phyloP scores from a whole-genome alignment of 352 stramenopile genomes.

The Pythium phragmitis region DNA sequence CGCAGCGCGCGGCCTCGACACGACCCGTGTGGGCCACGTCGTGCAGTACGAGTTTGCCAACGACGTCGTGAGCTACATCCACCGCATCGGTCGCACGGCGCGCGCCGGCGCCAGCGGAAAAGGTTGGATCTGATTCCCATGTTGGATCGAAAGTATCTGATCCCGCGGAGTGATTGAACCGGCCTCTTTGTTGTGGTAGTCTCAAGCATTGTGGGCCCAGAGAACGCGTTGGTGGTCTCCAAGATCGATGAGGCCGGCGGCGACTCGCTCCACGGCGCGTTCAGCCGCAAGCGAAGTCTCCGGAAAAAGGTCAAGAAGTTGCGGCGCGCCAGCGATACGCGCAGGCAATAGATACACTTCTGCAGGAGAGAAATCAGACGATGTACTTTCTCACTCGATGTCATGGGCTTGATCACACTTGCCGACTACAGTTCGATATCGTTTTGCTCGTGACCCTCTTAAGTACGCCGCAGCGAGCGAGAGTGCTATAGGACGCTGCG shows the following conservation, averaged over 20 bases:
- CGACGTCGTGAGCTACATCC: conserved; percentile 80
- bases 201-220: conserved; percentile 60
- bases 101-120: conserved; percentile 53
- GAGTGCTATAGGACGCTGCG: too few species aligned
- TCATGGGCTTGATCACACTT: too few species aligned
- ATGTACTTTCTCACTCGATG: too few species aligned
- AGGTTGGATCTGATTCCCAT: conserved; percentile 27
- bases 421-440: too few species aligned
- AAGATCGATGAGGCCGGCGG: conserved; percentile 62
- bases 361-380: too few species aligned
- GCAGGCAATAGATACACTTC: too few species aligned
- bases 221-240: conserved; percentile 60
- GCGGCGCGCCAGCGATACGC: conserved; percentile 4
- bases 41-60: conserved; percentile 81
- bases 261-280: conserved; percentile 55
- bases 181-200: conserved; percentile 26
- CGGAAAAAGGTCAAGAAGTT: conserved; percentile 80
- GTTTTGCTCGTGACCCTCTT: too few species aligned
- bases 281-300: conserved; percentile 81
- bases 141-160: not conserved
- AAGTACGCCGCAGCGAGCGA: too few species aligned
- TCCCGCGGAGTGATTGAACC: not conserved
- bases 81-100: conserved; percentile 75
- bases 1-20: conserved; percentile 69
- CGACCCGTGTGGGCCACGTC: conserved; percentile 66